Conservation (phyloP, 371 early-diverging fungal genomes). For the Mortierella sp. region DNA sequence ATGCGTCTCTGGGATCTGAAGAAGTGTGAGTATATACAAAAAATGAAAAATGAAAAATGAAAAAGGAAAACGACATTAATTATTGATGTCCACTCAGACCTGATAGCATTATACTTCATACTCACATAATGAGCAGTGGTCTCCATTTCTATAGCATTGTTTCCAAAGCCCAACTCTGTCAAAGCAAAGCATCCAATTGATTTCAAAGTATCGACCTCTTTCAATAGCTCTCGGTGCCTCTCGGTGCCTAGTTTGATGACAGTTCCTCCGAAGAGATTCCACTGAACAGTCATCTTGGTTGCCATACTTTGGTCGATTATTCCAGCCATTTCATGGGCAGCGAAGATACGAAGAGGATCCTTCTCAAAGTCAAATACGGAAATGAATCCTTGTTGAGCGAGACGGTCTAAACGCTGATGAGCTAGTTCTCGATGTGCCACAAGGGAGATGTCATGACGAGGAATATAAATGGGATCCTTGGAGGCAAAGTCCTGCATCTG, state of each 20-base stretch:
- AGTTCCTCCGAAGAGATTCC: constrained; percentile 75
- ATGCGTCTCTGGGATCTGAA: constrained; percentile 61
- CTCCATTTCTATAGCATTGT: constrained; percentile 84
- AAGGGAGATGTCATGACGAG: constrained; percentile 68
- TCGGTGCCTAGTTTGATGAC: constrained; percentile 79
- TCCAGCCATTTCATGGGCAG: constrained; percentile 78
- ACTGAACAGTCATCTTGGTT: constrained; percentile 71
- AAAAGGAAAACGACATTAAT: too few species aligned
- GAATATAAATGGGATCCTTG: constrained; percentile 62
- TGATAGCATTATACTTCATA: background rate
- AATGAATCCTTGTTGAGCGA: constrained; percentile 70
- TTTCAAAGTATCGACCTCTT: constrained; percentile 67
- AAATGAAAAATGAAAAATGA: too few species aligned
- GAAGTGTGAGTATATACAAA: background rate
- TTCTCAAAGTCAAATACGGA: constrained; percentile 78
- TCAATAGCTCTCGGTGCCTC: constrained; percentile 70
- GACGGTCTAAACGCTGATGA: constrained; percentile 64
- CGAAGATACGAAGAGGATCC: constrained; percentile 80
- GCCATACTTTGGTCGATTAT: constrained; percentile 77
- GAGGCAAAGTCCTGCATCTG: constrained; percentile 38
- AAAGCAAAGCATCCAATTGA: constrained; percentile 79
- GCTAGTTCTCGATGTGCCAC: constrained; percentile 71
- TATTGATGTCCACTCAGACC: constrained; percentile 47
- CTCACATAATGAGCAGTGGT: constrained; percentile 69
- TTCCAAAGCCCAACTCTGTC: constrained; percentile 82